Conservation (phyloP, 768 basidiomycete genomes). For the Auriscalpium vulgare region DNA sequence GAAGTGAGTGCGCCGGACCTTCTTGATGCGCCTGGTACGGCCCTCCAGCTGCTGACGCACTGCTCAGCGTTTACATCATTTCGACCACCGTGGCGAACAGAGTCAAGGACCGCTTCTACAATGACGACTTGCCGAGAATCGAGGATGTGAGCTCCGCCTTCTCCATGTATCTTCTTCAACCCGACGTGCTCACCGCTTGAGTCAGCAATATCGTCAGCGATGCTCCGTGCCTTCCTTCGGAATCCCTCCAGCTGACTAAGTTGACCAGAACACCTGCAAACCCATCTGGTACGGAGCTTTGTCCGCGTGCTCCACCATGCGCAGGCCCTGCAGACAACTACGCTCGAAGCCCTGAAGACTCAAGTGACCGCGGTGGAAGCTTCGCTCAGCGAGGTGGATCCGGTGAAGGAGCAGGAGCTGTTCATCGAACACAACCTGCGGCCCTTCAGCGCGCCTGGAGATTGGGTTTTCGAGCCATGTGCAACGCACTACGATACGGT, state of each 20-base stretch:
- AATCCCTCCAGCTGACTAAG: neutral
- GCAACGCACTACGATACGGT: slow-evolving; percentile 70
- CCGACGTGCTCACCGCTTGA: neutral
- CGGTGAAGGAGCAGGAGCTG: slow-evolving; percentile 55
- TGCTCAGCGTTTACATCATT: slow-evolving; percentile 56
- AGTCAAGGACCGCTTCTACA: slow-evolving; percentile 62
- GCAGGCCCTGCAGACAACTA: slow-evolving; percentile 48
- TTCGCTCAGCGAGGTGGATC: slow-evolving; percentile 44
- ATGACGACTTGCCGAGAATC: slow-evolving; percentile 56
- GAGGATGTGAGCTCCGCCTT: slow-evolving; percentile 52
- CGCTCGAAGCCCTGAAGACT: slow-evolving; percentile 51
- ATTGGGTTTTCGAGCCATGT: slow-evolving; percentile 75
- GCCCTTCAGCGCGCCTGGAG: slow-evolving; percentile 52
- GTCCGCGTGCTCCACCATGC: slow-evolving; percentile 47
- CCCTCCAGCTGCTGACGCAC: too few species aligned
- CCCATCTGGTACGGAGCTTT: slow-evolving; percentile 49
- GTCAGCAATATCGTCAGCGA: slow-evolving; percentile 61
- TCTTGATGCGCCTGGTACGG: neutral
- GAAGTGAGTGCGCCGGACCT: slow-evolving; percentile 41
- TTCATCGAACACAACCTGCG: slow-evolving; percentile 68
- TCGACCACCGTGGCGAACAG: slow-evolving; percentile 63
- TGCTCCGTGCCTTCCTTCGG: neutral
- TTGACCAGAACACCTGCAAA: slow-evolving; percentile 58
- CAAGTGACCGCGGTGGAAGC: slow-evolving; percentile 39
- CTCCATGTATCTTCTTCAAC: neutral